phyloP scores from a whole-genome alignment of 768 basidiomycete genomes.

The Cystobasidium tubakii region DNA sequence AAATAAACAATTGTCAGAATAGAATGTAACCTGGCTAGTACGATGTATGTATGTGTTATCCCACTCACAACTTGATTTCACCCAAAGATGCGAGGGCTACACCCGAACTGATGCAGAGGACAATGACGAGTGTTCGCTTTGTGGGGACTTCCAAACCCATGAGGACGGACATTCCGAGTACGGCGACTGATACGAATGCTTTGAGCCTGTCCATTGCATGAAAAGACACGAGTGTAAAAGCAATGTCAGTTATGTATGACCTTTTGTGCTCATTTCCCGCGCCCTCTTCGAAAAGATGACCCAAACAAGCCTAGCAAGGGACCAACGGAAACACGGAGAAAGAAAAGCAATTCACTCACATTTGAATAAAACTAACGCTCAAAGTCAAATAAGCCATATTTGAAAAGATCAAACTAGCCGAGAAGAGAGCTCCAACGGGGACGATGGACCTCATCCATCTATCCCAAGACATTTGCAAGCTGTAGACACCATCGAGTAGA shows the following conservation, averaged over 20 bases:
- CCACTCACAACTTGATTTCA: slow-evolving; percentile 65
- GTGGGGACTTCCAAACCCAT: slow-evolving; percentile 84
- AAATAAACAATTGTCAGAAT: too few species aligned
- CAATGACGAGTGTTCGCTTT: slow-evolving; percentile 70
- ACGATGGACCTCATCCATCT: slow-evolving; percentile 79
- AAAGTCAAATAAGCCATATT: slow-evolving; percentile 91
- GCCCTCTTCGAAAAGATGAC: too few species aligned
- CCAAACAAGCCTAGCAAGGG: too few species aligned
- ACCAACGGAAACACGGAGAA: too few species aligned
- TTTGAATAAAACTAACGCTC: slow-evolving; percentile 89
- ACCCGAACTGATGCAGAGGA: slow-evolving; percentile 81
- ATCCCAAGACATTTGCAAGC: slow-evolving; percentile 68
- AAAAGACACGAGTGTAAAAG: slow-evolving; percentile 5
- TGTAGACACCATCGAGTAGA: slow-evolving; percentile 69
- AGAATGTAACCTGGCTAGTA: too few species aligned
- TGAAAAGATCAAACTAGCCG: slow-evolving; percentile 78
- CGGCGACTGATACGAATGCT: slow-evolving; percentile 68
- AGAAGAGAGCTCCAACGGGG: slow-evolving; percentile 89
- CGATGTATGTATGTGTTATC: too few species aligned
- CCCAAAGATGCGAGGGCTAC: slow-evolving; percentile 85
- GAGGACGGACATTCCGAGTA: slow-evolving; percentile 72
- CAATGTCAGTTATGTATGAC: too few species aligned
- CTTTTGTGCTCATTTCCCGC: slow-evolving; percentile 36
- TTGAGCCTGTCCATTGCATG: slow-evolving; percentile 52
- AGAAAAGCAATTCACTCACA: slow-evolving; percentile 66